phyloP scores from a whole-genome alignment of 192 early-diverging fungal genomes.

The Haplosporangium gracile region DNA sequence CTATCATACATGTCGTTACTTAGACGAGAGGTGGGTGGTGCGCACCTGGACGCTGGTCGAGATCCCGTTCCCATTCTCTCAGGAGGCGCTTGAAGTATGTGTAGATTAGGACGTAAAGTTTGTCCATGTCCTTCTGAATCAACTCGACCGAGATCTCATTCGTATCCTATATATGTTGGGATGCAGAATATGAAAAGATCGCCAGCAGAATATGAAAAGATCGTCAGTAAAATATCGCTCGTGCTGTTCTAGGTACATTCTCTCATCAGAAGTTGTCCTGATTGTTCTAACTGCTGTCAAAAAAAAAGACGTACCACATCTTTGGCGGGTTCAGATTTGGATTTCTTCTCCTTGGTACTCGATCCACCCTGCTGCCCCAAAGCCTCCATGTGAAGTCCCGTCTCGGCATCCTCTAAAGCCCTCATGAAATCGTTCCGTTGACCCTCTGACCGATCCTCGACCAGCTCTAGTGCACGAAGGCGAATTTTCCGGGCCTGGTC shows the following conservation, averaged over 20 bases:
- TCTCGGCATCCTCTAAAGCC: constrained; percentile 86
- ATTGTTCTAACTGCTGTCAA: neutral
- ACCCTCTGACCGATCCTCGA: constrained; percentile 86
- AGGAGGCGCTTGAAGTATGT: constrained; percentile 89
- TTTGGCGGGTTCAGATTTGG: constrained; percentile 58
- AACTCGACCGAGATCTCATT: constrained; percentile 77
- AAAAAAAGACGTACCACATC: constrained; percentile 52
- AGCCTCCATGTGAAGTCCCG: constrained; percentile 80
- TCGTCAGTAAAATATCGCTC: too few species aligned
- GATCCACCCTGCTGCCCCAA: constrained; percentile 69
- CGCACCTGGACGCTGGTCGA: constrained; percentile 76
- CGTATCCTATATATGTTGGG: constrained; percentile 68
- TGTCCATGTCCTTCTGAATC: constrained; percentile 83
- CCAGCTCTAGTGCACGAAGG: constrained; percentile 83
- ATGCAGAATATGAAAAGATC: neutral
- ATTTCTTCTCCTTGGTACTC: constrained; percentile 61
- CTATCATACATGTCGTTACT: too few species aligned
- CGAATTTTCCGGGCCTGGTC: constrained; percentile 83
- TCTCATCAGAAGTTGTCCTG: neutral
- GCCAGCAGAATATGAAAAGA: neutral
- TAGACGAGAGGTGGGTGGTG: neutral
- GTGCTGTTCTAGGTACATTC: too few species aligned
- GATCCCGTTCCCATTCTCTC: constrained; percentile 87
- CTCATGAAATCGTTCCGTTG: constrained; percentile 94
- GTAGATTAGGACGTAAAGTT: constrained; percentile 77